A percentile compares a stretch with the other conserved stretches of the same genome.
Conservation (phyloP, 2,329 filamentous ascomycete species). For the Cladosporium halotolerans region DNA sequence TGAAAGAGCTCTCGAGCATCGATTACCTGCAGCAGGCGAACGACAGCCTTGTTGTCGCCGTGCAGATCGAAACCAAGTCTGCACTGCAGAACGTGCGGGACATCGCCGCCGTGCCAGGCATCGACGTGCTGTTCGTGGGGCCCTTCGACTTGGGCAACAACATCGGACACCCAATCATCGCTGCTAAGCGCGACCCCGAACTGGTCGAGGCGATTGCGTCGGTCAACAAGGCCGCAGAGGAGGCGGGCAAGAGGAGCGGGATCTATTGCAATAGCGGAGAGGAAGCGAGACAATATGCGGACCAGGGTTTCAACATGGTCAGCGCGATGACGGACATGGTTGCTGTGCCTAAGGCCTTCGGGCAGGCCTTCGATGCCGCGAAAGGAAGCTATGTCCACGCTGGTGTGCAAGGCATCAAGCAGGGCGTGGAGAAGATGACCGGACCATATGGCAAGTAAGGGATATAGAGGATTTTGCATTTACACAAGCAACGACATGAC, state of each 20-base stretch:
- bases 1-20: constrained; percentile 23
- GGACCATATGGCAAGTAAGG: constrained; percentile 9
- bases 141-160: constrained; percentile 54
- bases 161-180: constrained; percentile 47
- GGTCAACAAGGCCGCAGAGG: constrained; percentile 47
- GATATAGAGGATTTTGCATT: too few species aligned
- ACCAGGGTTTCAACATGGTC: constrained; percentile 51
- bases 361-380: constrained; percentile 23
- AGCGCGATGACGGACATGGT: constrained; percentile 31
- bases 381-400: constrained; percentile 20
- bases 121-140: constrained; percentile 49
- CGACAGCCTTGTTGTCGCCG: constrained; percentile 45
- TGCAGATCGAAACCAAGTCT: constrained; percentile 42
- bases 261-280: constrained; percentile 51
- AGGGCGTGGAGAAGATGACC: constrained; percentile 19
- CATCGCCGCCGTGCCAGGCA: constrained; percentile 47
- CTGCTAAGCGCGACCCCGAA: constrained; percentile 43
- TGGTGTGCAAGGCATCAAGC: constrained; percentile 19
- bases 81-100: constrained; percentile 39
- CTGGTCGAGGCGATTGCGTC: constrained; percentile 46
- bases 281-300: constrained; percentile 46
- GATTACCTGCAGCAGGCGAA: constrained; percentile 53
- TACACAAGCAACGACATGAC: too few species aligned
- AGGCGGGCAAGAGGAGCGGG: constrained; percentile 47
- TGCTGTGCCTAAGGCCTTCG: constrained; percentile 25